Conservation (phyloP, 306 rosid species). For the Inga laurina region DNA sequence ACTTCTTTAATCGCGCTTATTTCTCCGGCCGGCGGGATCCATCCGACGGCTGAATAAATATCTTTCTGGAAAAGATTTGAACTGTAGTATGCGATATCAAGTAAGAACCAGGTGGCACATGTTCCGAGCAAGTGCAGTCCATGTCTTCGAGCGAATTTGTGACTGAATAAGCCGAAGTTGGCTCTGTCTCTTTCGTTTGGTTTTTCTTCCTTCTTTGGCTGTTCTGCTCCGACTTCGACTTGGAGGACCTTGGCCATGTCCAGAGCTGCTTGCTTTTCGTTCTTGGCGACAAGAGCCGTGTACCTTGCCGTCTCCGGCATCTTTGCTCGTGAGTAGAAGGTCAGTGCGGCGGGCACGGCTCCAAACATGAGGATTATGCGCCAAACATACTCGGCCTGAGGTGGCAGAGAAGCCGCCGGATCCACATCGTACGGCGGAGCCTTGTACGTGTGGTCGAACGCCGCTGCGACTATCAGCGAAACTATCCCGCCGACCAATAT, state of each 20-base stretch:
- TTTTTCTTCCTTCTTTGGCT: neutral
- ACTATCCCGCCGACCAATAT: slow-evolving; percentile 43
- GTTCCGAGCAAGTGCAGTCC: slow-evolving; percentile 46
- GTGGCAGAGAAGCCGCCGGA: slow-evolving; percentile 10
- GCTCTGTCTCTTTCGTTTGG: neutral
- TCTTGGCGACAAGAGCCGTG: slow-evolving; percentile 50
- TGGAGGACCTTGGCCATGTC: slow-evolving; percentile 49
- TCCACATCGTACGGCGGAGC: slow-evolving; percentile 17
- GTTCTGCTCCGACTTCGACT: slow-evolving; percentile 11
- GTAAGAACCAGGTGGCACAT: slow-evolving; percentile 44
- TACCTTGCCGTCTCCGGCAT: slow-evolving; percentile 52
- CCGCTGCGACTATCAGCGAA: slow-evolving; percentile 26
- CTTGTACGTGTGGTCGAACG: neutral
- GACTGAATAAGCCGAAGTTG: slow-evolving; percentile 37
- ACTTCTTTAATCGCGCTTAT: slow-evolving; percentile 53
- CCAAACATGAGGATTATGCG: slow-evolving; percentile 52
- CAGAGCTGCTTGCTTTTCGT: slow-evolving; percentile 33
- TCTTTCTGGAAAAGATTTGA: slow-evolving; percentile 53
- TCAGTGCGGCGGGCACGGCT: slow-evolving; percentile 38
- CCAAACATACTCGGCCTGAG: slow-evolving; percentile 48
- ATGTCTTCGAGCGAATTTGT: slow-evolving; percentile 32
- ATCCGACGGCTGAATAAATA: slow-evolving; percentile 49
- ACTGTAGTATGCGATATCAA: slow-evolving; percentile 54
- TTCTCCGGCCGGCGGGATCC: slow-evolving; percentile 38
- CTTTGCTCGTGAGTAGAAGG: slow-evolving; percentile 38